Percentiles rank a stretch among this genome's conserved stretches.
Evolutionary conservation across 805 yeast species (phyloP).

Genomic region (Spathaspora boniae): DNA sequence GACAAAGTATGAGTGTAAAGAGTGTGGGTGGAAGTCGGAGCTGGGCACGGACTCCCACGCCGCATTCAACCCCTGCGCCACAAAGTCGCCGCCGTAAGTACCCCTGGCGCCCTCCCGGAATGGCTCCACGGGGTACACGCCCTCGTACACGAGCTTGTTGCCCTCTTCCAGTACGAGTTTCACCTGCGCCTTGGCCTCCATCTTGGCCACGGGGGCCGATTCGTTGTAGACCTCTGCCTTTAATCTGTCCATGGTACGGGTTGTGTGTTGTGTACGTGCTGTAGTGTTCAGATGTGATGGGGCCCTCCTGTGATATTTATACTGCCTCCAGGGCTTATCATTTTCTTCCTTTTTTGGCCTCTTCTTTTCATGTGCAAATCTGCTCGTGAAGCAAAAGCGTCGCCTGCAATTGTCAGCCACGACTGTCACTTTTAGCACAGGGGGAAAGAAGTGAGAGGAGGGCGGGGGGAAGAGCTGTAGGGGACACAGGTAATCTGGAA

Average conservation of each 20-base stretch:
- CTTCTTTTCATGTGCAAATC: no score
- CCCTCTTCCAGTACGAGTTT: conserved; percentile 7
- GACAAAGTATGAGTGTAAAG: conserved; percentile 37
- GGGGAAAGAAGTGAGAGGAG: no score
- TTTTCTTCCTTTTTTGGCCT: no score
- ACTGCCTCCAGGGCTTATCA: no score
- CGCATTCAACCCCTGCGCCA: conserved; percentile 33
- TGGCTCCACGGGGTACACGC: conserved; percentile 22
- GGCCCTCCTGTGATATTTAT: background rate
- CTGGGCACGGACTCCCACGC: conserved; percentile 28
- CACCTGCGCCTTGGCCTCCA: conserved; percentile 16
- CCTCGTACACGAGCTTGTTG: conserved; percentile 9
- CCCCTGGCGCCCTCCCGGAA: conserved; percentile 23
- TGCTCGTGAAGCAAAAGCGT: no score
- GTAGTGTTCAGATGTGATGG: background rate
- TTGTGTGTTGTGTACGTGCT: background rate
- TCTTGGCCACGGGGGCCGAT: conserved; percentile 8
- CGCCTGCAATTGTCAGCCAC: no score
- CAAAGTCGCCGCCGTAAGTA: conserved; percentile 40
- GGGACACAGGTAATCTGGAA: no score
- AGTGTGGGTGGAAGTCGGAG: conserved; percentile 29
- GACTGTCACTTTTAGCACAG: no score
- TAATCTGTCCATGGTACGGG: conserved; percentile 8
- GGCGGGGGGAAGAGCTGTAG: no score
- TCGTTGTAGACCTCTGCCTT: conserved; percentile 12